Percentiles rank a stretch among this genome's conserved stretches.
Conservation (phyloP, 73 alveolate genomes). For the Paramecium bursaria region DNA sequence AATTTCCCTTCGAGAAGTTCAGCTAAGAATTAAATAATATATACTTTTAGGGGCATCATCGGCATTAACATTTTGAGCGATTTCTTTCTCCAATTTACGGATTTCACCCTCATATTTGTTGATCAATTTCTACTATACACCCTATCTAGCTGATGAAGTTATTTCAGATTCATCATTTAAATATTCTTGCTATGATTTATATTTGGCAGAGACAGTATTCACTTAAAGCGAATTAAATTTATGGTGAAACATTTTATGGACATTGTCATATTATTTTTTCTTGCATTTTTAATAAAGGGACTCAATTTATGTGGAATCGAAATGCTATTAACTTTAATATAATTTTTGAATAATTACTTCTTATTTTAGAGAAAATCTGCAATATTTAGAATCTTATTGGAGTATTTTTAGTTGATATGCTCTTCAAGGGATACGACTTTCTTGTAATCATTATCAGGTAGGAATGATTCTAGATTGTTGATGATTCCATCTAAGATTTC, state of each 20-base stretch:
- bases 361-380: constrained; percentile 52
- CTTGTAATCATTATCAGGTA: background rate
- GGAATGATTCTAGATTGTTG: constrained; percentile 2
- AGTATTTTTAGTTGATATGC: constrained; percentile 13
- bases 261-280: background rate
- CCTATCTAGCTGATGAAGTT: background rate
- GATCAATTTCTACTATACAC: constrained; percentile 13
- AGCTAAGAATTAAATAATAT: background rate
- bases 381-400: constrained; percentile 3
- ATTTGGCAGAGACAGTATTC: constrained; percentile 12
- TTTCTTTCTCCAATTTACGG: background rate
- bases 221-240: constrained; percentile 5
- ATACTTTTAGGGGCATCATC: constrained; percentile 46
- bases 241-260: background rate
- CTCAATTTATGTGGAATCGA: constrained; percentile 31
- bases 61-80: constrained; percentile 34
- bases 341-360: no score
- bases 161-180: constrained; percentile 19
- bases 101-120: constrained; percentile 19
- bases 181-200: constrained; percentile 9
- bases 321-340: background rate
- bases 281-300: constrained; percentile 21
- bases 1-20: constrained; percentile 16
- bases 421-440: constrained; percentile 7
- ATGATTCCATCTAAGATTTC: background rate